Conservation (phyloP, 495 filamentous ascomycete genomes). For the Pseudoneurospora amorphoporcata region DNA sequence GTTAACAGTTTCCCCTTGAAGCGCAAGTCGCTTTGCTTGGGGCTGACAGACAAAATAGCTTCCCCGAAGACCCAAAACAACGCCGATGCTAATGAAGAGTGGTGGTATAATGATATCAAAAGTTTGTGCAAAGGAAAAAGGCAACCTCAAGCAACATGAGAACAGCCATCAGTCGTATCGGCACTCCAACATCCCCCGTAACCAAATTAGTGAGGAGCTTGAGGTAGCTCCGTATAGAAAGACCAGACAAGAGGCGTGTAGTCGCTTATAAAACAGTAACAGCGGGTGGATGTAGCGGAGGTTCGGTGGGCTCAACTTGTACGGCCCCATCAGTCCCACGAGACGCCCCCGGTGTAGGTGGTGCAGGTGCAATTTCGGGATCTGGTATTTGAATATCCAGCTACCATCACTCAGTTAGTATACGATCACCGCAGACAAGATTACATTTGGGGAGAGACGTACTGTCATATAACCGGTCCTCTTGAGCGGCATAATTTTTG, state of each 20-base stretch:
- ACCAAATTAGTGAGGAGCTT: not conserved
- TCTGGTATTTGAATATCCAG: constrained; percentile 30
- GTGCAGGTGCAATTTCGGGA: constrained; percentile 24
- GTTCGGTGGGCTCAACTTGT: constrained; percentile 3
- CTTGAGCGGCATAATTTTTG: constrained; percentile 65
- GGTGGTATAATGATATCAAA: not conserved
- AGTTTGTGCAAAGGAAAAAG: not conserved
- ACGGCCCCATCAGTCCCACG: constrained; percentile 4
- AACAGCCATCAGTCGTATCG: not conserved
- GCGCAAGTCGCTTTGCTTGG: not conserved
- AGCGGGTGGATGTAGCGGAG: not conserved
- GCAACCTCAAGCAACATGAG: not conserved
- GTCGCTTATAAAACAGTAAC: not conserved
- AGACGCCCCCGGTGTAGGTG: constrained; percentile 17
- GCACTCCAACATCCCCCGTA: not conserved
- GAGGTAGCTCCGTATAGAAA: not conserved
- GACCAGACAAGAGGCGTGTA: not conserved
- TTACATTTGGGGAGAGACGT: constrained; percentile 15
- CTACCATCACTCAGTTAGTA: constrained; percentile 11
- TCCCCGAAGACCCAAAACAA: not conserved
- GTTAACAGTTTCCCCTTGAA: not conserved
- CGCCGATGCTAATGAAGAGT: not conserved
- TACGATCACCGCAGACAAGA: not conserved
- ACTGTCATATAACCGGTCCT: constrained; percentile 83
- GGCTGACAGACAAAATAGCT: not conserved